These are phyloP conservation scores for Sparassis latifolia DNA, from an alignment of 1,284 basidiomycete genomes.

Conservation along the genomic window DNA sequence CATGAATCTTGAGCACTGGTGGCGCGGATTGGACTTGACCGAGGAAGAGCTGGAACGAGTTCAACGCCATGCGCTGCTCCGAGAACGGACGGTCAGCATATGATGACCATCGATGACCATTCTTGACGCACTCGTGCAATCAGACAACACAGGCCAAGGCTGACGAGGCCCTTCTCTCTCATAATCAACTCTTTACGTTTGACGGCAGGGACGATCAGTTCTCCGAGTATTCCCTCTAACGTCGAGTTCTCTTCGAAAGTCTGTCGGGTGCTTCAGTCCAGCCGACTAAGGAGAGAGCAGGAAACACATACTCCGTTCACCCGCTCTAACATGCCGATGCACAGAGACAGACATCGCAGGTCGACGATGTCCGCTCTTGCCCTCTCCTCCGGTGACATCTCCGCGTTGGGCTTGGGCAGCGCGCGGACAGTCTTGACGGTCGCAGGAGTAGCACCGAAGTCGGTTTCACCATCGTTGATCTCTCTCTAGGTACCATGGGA, in stretches of 20 bases:
- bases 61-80: conserved; percentile 77
- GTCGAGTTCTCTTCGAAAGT: conserved; percentile 93
- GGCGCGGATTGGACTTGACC: conserved; percentile 78
- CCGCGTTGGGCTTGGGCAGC: conserved; percentile 36
- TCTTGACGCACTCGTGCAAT: conserved; percentile 63
- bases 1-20: conserved; percentile 72
- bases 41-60: conserved; percentile 88
- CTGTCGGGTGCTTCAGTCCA: conserved; percentile 30
- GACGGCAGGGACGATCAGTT: conserved; percentile 89
- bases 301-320: conserved; percentile 70
- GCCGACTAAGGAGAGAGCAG: neutral
- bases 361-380: conserved; percentile 67
- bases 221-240: conserved; percentile 83
- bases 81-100: neutral
- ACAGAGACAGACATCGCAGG: conserved; percentile 80
- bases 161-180: conserved; percentile 82
- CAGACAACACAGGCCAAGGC: conserved; percentile 86
- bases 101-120: neutral
- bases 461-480: conserved; percentile 28
- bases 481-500: conserved; percentile 17
- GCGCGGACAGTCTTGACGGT: conserved; percentile 19
- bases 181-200: conserved; percentile 80
- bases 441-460: conserved; percentile 28
- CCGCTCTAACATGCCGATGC: conserved; percentile 87
- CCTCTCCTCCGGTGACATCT: conserved; percentile 55